Conservation (phyloP, 768 basidiomycete species). For the Tricholoma saponaceum region DNA sequence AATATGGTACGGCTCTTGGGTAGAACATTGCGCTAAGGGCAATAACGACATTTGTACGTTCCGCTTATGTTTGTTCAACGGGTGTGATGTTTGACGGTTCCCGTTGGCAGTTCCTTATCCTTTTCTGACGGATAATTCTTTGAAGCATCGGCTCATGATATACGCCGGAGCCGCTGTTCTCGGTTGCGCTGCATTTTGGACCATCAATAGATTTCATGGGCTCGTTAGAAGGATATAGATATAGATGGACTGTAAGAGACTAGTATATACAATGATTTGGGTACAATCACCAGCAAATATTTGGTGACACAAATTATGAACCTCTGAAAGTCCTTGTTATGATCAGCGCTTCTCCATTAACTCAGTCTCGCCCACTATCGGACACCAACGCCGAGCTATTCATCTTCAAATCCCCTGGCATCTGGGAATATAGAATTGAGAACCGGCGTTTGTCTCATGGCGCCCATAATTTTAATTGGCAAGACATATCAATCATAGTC, state of each 20-base stretch:
- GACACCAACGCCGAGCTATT: constrained; percentile 47
- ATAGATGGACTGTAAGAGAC: no score
- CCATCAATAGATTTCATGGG: constrained; percentile 54
- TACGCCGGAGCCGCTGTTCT: constrained; percentile 51
- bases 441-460: constrained; percentile 40
- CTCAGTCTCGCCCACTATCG: constrained; percentile 23
- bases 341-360: no score
- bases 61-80: background rate
- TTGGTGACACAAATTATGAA: no score
- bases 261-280: no score
- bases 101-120: constrained; percentile 69
- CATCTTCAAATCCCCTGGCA: constrained; percentile 40
- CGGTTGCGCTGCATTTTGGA: constrained; percentile 52
- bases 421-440: constrained; percentile 58
- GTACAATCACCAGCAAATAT: no score
- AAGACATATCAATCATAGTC: constrained; percentile 28
- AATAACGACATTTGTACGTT: constrained; percentile 60
- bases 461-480: constrained; percentile 29
- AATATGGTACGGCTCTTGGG: constrained; percentile 56
- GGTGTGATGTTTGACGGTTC: constrained; percentile 3
- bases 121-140: constrained; percentile 62
- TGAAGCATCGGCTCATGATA: constrained; percentile 49
- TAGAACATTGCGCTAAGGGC: constrained; percentile 59
- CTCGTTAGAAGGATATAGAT: background rate
- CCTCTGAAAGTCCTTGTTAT: no score